Conservation (phyloP, 164 flowering plant genomes). For the Vitis cinerea region DNA sequence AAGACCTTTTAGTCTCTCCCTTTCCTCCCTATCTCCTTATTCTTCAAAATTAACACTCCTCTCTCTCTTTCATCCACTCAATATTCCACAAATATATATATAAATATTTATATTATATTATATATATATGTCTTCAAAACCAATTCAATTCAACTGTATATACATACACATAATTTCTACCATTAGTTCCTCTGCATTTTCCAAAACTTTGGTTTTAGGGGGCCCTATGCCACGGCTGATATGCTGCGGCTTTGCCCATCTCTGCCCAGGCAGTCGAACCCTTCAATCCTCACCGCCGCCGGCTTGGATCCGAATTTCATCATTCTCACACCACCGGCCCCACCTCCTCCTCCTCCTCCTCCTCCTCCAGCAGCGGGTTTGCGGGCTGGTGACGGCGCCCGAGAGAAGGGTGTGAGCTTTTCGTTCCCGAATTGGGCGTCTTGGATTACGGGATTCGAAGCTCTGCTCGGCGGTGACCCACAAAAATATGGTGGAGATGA, state of each 20-base stretch:
- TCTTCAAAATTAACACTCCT: conserved; percentile 14
- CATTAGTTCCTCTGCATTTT: neutral
- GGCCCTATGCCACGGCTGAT: conserved; percentile 36
- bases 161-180: neutral
- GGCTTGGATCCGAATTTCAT: conserved; percentile 39
- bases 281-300: conserved; percentile 49
- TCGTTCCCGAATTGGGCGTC: conserved; percentile 33
- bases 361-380: conserved; percentile 22
- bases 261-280: conserved; percentile 42
- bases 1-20: conserved; percentile 1
- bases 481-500: conserved; percentile 47
- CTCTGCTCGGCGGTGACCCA: conserved; percentile 52
- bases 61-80: neutral
- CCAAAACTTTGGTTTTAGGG: neutral
- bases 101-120: neutral
- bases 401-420: conserved; percentile 8
- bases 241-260: conserved; percentile 39
- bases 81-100: neutral
- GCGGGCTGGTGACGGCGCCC: conserved; percentile 16
- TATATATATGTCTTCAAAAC: neutral
- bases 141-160: neutral
- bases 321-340: conserved; percentile 17
- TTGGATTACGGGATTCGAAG: conserved; percentile 42
- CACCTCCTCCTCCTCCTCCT: conserved; percentile 11
- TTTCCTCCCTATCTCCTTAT: conserved; percentile 5